Percentiles rank a stretch among this genome's conserved stretches.
Conservation (phyloP, 768 basidiomycete species). For the Harrya chromipes region DNA sequence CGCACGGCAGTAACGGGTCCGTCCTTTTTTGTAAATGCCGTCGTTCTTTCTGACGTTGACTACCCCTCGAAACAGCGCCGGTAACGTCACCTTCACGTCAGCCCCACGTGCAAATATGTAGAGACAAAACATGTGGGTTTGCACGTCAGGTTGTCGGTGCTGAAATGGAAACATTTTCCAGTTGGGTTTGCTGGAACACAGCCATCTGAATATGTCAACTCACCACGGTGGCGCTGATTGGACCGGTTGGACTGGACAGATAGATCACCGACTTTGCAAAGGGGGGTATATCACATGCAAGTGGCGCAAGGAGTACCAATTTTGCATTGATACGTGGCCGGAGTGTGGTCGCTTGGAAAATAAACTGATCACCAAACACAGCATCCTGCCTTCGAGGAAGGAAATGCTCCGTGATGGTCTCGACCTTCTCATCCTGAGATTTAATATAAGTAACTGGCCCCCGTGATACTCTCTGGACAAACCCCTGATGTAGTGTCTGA, state of each 20-base stretch:
- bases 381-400: conserved; percentile 29
- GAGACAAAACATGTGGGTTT: conserved; percentile 30
- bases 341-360: conserved; percentile 22
- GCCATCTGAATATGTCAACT: conserved; percentile 7
- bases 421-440: conserved; percentile 20
- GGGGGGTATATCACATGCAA: conserved; percentile 25
- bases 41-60: conserved; percentile 22
- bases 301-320: conserved; percentile 25
- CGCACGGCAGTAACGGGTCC: conserved; percentile 18
- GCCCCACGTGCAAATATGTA: conserved; percentile 28
- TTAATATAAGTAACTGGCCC: not conserved
- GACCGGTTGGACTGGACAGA: conserved; percentile 27
- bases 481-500: conserved; percentile 17
- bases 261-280: conserved; percentile 34
- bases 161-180: conserved; percentile 7
- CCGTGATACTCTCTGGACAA: conserved; percentile 1
- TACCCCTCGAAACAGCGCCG: conserved; percentile 27
- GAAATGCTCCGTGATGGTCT: conserved; percentile 26
- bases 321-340: conserved; percentile 27
- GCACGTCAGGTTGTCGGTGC: conserved; percentile 25
- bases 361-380: conserved; percentile 30
- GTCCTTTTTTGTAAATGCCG: conserved; percentile 5
- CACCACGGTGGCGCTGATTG: conserved; percentile 26
- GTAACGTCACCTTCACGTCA: conserved; percentile 28
- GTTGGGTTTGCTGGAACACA: not conserved